Base-by-base conservation (phyloP, 1,284 basidiomycete genomes). In the Ganoderma multipileum region DNA sequence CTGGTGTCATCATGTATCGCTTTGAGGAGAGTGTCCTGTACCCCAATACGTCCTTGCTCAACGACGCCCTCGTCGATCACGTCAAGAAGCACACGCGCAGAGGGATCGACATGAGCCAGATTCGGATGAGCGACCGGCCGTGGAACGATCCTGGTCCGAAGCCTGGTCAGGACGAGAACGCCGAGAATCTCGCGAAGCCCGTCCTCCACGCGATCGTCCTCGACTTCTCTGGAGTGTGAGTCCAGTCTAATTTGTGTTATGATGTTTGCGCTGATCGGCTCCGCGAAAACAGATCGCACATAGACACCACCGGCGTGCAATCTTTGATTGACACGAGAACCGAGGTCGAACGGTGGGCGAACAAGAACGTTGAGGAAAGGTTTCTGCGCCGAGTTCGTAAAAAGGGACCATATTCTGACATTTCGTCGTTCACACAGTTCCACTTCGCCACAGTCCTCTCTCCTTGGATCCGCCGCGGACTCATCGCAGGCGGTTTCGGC, bases 1-100 rank as follows among this genome's bases (percentile, higher is more conserved):
- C 95, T 2, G 97, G 98, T 52, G 87, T 99, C 64, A 81, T 99
- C 78, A 89, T 99, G 72, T 99, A 97, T 83, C 92, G 96, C 63
- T 92, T 96, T 78, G 96, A 98, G 77, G 96, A 99, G 81, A 94
- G 94, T 69, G 95, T 94, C 79, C 85, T 98, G 50, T 99, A 97
- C 82, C 97, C 97, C 61, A 99, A 99, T 82, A 91, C 91, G 6
- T 93, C 93, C 1, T 83, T 89, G 71, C 83, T 94, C 78, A 96
- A 96, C 79, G 87, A 90, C 62, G 84, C 86, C 0, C 83, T 99
- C 44, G 92, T 96, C 54, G 92, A 94, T 72, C 86, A 95, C 73
- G 95, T 95, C 74, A 97, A 94, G 81, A 81, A 81, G 70, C 83
- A 90, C 73, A 95, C 92, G 72, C 87, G 90, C 23, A 88, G 96